Base-by-base conservation (phyloP, 2,329 filamentous ascomycete species). In the Colletotrichum truncatum region DNA sequence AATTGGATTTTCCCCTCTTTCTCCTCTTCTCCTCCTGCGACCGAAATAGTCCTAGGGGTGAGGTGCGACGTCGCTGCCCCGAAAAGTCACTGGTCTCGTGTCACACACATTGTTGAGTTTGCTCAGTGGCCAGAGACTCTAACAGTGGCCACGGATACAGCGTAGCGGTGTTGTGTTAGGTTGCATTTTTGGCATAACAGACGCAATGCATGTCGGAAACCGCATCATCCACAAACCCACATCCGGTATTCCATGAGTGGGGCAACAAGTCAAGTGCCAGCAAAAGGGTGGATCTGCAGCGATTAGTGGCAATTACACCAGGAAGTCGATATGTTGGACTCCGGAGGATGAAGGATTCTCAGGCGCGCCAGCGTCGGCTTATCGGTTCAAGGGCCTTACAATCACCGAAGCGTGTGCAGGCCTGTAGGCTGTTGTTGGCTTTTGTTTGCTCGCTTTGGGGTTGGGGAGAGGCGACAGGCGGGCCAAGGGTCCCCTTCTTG, bases 181-280 rank as follows among this genome's bases (percentile, higher is more conserved):
- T 21, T 25, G 18, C 30, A 34, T 23, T 52, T 39, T 34, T 48
- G 46, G 32, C 43, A 52, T 46, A 36, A 41, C 34, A 28, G 41
- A 62, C n/a, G 34, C 41, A 65, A 28, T 54, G 49, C 46, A 49
- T 16, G 48, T n/a, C 43, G 34, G 39, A 34, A 28, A 34, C 48
- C 36, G 32, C 48, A 52, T 52, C 45, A 36, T 39, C 10, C 60
- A 18, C 23, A 38, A 52, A 16, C 32, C 14, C 51, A 54, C 43
- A 30, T 32, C 21, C 25, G 34, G 8, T 18, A 52, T 11, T 10
- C 16, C 14, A 36, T 25, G 48, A 45, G 28, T 52, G 57, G 25
- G 36, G 51, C 32, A 10, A 28, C 30, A 28, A 39, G 48, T 26
- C 55, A 54, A 48, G 48, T 49, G 62, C 57, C 49, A 66, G 57